Evolutionary conservation across 108 stramenopile species (phyloP).

Genomic region (Fragilaria crotonensis): DNA sequence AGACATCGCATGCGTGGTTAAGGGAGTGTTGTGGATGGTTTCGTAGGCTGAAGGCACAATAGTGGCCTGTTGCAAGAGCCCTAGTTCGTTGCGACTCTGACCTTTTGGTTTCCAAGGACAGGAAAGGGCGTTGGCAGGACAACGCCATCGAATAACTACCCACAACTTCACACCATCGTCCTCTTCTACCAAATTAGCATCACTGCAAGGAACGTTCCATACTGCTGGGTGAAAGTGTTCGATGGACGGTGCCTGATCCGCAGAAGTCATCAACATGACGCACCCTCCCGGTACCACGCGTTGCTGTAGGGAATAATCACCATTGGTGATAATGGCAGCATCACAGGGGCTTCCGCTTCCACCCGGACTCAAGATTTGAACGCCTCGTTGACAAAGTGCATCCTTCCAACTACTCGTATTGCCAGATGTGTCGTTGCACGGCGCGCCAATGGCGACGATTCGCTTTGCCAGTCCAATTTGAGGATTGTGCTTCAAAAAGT

Average conservation of each 20-base stretch:
- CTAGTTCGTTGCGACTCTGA: conserved; percentile 14
- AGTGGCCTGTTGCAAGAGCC: conserved; percentile 18
- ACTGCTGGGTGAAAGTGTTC: background rate
- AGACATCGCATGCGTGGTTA: conserved; percentile 33
- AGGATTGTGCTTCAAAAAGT: conserved; percentile 30
- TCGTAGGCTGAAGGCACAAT: conserved; percentile 25
- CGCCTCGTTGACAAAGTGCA: background rate
- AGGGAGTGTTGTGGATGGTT: background rate
- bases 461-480: conserved; percentile 35
- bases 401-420: background rate
- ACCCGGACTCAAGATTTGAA: background rate
- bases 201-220: background rate
- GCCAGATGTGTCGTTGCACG: background rate
- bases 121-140: conserved; percentile 3
- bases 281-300: conserved; percentile 3
- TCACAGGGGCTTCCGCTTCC: background rate
- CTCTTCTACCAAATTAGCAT: background rate
- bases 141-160: background rate
- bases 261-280: background rate
- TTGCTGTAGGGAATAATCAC: background rate
- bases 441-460: conserved; percentile 21
- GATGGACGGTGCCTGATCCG: background rate
- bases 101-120: conserved; percentile 24
- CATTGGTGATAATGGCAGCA: conserved; percentile 1
- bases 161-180: background rate